Percentiles rank a stretch among this genome's conserved stretches.
Evolutionary conservation across 139 green algal genomes (phyloP).

Genomic region (Desmodesmus armatus): DNA sequence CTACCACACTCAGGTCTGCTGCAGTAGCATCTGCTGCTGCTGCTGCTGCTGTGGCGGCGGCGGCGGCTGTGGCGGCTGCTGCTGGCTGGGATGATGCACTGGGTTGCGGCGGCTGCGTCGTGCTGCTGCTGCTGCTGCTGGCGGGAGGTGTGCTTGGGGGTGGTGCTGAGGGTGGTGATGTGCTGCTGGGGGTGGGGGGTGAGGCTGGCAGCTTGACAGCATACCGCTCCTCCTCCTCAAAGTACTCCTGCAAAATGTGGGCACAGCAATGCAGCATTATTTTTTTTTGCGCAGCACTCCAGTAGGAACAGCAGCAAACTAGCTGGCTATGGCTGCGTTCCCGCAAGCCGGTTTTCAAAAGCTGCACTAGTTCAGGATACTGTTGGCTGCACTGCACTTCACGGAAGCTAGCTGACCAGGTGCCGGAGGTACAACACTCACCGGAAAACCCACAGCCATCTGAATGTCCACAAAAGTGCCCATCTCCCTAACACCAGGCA

Average conservation of each 20-base stretch:
- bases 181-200: background rate
- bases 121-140: background rate
- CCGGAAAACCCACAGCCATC: conserved; percentile 77
- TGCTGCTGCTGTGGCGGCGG: conserved; percentile 6
- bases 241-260: conserved; percentile 63
- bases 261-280: background rate
- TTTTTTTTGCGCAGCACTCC: background rate
- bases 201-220: too few species aligned
- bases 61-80: background rate
- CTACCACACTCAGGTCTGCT: conserved; percentile 37
- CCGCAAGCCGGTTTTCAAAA: background rate
- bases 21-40: background rate
- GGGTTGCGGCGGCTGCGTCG: background rate
- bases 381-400: background rate
- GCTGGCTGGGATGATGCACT: background rate
- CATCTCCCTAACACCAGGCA: conserved; percentile 47
- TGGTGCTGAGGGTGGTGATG: background rate
- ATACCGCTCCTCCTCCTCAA: conserved; percentile 58
- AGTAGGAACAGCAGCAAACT: background rate
- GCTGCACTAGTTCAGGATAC: background rate
- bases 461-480: conserved; percentile 72
- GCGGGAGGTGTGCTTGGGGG: conserved; percentile 7
- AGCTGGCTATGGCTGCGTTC: background rate
- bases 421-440: conserved; percentile 11
- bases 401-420: background rate